phyloP scores from a whole-genome alignment of 2,329 filamentous ascomycete species.

The Chaetomium sp. region DNA sequence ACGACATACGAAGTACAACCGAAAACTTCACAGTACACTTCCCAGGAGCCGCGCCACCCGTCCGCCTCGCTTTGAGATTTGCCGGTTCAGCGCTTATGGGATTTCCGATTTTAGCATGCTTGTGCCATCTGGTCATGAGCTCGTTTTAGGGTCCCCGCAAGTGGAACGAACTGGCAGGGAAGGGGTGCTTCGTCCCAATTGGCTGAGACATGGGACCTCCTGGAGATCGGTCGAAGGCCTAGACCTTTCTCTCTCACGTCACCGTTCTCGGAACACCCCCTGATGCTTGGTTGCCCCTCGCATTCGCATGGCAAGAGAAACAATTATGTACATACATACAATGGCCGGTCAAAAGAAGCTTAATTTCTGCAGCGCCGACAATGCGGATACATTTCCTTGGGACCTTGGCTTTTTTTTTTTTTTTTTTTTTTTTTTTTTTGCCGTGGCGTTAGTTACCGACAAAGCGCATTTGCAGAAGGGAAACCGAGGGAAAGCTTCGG shows the following conservation, averaged over 20 bases:
- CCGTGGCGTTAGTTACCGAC: background rate
- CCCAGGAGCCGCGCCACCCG: conserved; percentile 9
- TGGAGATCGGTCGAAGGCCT: conserved; percentile 26
- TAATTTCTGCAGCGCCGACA: conserved; percentile 9
- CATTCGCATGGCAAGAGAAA: conserved; percentile 7
- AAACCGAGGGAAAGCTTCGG: background rate
- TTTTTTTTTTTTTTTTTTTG: background rate
- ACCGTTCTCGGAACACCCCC: background rate
- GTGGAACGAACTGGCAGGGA: conserved; percentile 1
- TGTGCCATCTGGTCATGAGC: conserved; percentile 23
- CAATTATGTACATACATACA: too few species aligned
- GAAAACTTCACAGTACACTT: too few species aligned
- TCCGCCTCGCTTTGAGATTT: conserved; percentile 20
- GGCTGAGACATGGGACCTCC: conserved; percentile 10
- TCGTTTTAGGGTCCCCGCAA: background rate
- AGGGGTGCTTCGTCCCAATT: background rate
- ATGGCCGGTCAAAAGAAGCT: conserved; percentile 5
- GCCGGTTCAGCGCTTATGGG: conserved; percentile 27
- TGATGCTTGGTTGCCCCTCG: background rate
- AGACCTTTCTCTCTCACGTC: conserved; percentile 27
- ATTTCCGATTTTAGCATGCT: conserved; percentile 28
- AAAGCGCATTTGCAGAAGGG: background rate
- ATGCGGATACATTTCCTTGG: background rate
- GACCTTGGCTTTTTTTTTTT: background rate
- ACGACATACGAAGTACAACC: too few species aligned